Evolutionary conservation across 2,329 filamentous ascomycete species (phyloP), one percentile per base, ranked within the genome.

Genomic region (Ceratocystis variospora): DNA sequence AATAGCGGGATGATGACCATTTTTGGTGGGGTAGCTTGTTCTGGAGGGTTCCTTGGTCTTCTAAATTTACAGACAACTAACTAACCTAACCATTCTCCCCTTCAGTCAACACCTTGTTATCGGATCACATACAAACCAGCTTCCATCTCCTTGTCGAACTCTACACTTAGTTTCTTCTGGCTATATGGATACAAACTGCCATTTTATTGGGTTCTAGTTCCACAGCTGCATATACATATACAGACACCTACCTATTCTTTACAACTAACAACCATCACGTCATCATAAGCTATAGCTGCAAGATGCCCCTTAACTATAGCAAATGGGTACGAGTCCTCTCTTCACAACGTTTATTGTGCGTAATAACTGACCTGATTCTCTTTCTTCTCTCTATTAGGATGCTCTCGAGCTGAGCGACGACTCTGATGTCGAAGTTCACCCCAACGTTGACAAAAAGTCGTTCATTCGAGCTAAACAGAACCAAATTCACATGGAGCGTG

Each of bases 391-490:
- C 48, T 59, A 64, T 33, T 68, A 89, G 87, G 89, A 97, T 75
- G 87, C 88, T 68, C 84, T 99, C 73, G 94, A 99, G 85, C 86
- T 99, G 74, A 96, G 90, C 73, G 94, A 99, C 77, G 94, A 99
- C 77, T 96, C 91, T 63, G 94, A 99, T 73, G 87, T 99, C 72
- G 94, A 99, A 78, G 94, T 97, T 63, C 94, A 99, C 77, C 94
- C 94, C 68, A 99, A 99, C 75, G 94, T 99, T 75, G 94, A 99
- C 79, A 99, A 99, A 77, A 85, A 88, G 63, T 97, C 93, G 68
- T 99, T 99, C 77, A 99, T 99, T 75, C 90, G 93, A 70, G 95
- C 94, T 70, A 99, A 99, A 78, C 94, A 97, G 79, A 88, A 87
- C 72, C 92, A 99, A 78, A 99, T 99, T 72, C 94, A 99, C 76